Evolutionary conservation across 352 stramenopile genomes (phyloP).

Genomic region (Phytophthora sp.): DNA sequence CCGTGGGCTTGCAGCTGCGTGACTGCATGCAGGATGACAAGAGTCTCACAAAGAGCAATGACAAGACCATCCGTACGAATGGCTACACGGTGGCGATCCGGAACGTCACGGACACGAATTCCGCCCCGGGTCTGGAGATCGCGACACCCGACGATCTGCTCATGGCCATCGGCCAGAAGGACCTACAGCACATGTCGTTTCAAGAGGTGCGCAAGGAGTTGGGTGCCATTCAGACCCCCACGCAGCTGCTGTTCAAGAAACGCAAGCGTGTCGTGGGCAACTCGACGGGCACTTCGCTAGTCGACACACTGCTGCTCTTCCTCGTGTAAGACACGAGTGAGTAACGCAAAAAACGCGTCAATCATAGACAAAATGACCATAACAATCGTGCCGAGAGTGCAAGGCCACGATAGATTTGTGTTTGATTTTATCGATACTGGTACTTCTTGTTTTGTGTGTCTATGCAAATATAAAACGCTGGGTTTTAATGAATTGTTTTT

Average conservation of each 20-base stretch:
- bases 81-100: slow-evolving; percentile 70
- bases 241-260: slow-evolving; percentile 73
- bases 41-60: slow-evolving; percentile 46
- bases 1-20: slow-evolving; percentile 51
- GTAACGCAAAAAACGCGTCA: slow-evolving; percentile 11
- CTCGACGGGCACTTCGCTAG: slow-evolving; percentile 47
- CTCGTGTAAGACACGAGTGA: slow-evolving; percentile 46
- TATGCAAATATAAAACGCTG: slow-evolving; percentile 29
- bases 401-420: no score
- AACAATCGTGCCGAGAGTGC: no score
- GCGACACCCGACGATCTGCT: slow-evolving; percentile 63
- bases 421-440: no score
- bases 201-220: slow-evolving; percentile 64
- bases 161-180: slow-evolving; percentile 68
- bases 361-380: no score
- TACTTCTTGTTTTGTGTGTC: slow-evolving; percentile 1
- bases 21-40: slow-evolving; percentile 56
- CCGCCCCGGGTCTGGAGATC: slow-evolving; percentile 60
- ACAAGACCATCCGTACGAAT: slow-evolving; percentile 68
- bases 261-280: slow-evolving; percentile 44
- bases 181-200: slow-evolving; percentile 71
- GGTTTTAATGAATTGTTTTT: slow-evolving; percentile 4
- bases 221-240: slow-evolving; percentile 46
- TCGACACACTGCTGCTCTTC: slow-evolving; percentile 73
- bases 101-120: slow-evolving; percentile 54